Conservation (phyloP, 2,329 filamentous ascomycete species). For the Claviceps cyperi region DNA sequence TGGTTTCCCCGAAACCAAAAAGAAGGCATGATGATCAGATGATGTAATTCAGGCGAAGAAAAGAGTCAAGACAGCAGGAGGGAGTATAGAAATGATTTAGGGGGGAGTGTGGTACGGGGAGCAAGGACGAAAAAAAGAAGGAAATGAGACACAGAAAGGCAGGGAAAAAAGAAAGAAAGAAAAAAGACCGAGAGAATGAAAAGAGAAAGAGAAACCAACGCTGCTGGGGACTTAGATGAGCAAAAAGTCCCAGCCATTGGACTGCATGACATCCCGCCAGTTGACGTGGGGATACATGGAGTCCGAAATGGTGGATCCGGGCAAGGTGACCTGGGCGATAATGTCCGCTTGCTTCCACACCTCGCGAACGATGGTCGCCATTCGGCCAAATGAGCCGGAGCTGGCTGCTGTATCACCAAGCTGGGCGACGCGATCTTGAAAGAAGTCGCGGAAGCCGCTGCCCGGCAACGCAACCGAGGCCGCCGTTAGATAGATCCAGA, state of each 20-base stretch:
- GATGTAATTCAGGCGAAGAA: too few relatives aligned
- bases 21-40: neutral
- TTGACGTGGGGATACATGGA: constrained; percentile 53
- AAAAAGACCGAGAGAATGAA: constrained; percentile 11
- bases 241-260: constrained; percentile 84
- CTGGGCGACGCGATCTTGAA: constrained; percentile 57
- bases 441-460: constrained; percentile 63
- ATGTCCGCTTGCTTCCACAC: constrained; percentile 69
- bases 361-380: constrained; percentile 64
- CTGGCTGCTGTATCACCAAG: constrained; percentile 67
- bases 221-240: constrained; percentile 49
- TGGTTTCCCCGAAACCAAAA: neutral
- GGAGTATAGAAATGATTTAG: neutral
- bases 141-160: neutral
- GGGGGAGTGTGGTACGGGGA: neutral
- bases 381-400: constrained; percentile 75
- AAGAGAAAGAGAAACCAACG: constrained; percentile 7
- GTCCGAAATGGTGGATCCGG: constrained; percentile 21
- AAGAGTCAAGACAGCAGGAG: too few relatives aligned
- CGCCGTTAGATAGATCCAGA: constrained; percentile 85
- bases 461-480: constrained; percentile 61
- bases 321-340: constrained; percentile 22
- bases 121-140: constrained; percentile 8
- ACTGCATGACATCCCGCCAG: constrained; percentile 89
- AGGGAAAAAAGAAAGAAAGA: constrained; percentile 9